phyloP scores from a whole-genome alignment of 2,329 filamentous ascomycete genomes.

The Cordyceps fumosorosea region DNA sequence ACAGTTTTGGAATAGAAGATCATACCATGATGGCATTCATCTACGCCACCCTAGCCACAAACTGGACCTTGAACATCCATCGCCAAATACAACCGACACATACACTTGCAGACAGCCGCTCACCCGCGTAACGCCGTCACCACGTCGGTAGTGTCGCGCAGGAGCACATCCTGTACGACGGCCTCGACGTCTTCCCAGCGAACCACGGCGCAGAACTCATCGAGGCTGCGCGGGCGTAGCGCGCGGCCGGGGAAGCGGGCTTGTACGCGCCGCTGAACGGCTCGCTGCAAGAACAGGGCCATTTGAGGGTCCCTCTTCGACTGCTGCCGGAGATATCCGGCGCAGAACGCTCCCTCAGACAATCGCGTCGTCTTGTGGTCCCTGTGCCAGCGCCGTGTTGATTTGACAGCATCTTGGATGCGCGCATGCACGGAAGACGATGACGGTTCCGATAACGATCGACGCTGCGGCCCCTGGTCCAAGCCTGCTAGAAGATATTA shows the following conservation, averaged over 20 bases:
- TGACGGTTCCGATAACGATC: background rate
- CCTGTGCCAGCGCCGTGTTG: slow-evolving; percentile 33
- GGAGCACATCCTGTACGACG: slow-evolving; percentile 25
- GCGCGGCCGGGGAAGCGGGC: slow-evolving; percentile 5
- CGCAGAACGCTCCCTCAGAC: slow-evolving; percentile 28
- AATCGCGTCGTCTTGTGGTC: slow-evolving; percentile 29
- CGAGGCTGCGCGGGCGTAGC: slow-evolving; percentile 22
- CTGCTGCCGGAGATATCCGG: slow-evolving; percentile 30
- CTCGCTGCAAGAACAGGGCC: slow-evolving; percentile 28
- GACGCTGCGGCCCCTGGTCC: background rate
- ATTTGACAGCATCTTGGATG: slow-evolving; percentile 29
- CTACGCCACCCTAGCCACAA: background rate
- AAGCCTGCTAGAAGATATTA: background rate
- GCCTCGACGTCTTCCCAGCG: slow-evolving; percentile 29
- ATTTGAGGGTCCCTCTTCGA: slow-evolving; percentile 28
- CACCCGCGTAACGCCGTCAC: slow-evolving; percentile 18
- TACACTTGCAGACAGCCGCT: background rate
- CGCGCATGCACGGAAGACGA: slow-evolving; percentile 17
- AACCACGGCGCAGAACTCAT: slow-evolving; percentile 27
- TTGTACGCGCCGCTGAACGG: slow-evolving; percentile 22
- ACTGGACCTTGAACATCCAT: too few relatives aligned
- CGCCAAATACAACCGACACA: background rate
- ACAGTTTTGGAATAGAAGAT: background rate
- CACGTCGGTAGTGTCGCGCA: slow-evolving; percentile 18
- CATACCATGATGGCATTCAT: background rate